phyloP scores from a whole-genome alignment of 305 asterid genomes.

The Caryopteris hybrid region DNA sequence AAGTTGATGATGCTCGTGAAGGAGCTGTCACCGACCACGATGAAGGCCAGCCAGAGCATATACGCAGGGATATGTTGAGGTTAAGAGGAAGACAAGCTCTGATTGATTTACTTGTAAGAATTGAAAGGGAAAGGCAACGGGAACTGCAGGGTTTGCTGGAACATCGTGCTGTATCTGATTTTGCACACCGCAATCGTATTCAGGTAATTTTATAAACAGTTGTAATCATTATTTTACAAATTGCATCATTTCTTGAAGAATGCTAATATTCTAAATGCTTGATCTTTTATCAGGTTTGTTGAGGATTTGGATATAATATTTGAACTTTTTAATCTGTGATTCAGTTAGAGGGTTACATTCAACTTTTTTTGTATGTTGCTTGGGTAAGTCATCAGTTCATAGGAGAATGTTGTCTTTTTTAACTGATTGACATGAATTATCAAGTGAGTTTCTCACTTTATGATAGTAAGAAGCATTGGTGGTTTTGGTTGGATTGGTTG shows the following conservation, averaged over 20 bases:
- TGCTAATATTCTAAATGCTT: not conserved
- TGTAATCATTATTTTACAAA: constrained; percentile 1
- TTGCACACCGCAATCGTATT: constrained; percentile 91
- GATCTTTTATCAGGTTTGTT: constrained; percentile 6
- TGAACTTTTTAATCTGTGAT: constrained; percentile 6
- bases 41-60: constrained; percentile 78
- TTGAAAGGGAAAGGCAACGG: constrained; percentile 77
- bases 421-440: not conserved
- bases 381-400: constrained; percentile 13
- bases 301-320: constrained; percentile 3
- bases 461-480: constrained; percentile 10
- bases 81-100: constrained; percentile 84
- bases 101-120: constrained; percentile 79
- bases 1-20: constrained; percentile 48
- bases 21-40: constrained; percentile 49
- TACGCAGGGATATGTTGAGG: constrained; percentile 76
- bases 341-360: not conserved
- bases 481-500: constrained; percentile 15
- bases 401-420: constrained; percentile 9
- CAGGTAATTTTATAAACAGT: constrained; percentile 40
- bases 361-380: not conserved
- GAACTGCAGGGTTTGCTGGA: constrained; percentile 82
- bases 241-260: not conserved
- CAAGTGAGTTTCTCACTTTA: not conserved
- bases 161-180: constrained; percentile 90